A percentile compares a stretch with the other conserved stretches of the same genome.
Conservation (phyloP, 2,329 filamentous ascomycete species). For the Alternaria triticimaculans region DNA sequence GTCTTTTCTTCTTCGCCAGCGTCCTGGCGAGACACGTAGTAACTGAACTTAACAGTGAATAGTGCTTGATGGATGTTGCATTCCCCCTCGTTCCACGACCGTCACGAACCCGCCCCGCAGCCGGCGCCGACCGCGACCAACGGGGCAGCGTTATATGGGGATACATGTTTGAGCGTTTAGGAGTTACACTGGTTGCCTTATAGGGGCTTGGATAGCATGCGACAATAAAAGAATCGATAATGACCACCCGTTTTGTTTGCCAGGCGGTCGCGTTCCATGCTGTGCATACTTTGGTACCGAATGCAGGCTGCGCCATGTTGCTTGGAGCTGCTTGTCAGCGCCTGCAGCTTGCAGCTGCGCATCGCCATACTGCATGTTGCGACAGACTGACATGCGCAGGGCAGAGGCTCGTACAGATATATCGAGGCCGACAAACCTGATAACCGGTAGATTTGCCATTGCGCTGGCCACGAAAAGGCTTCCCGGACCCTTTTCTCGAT, state of each 20-base stretch:
- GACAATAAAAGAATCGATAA: conserved; percentile 12
- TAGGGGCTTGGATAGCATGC: conserved; percentile 1
- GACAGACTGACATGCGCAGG: background rate
- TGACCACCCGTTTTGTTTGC: background rate
- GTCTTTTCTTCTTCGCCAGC: conserved; percentile 3
- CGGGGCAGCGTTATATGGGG: conserved; percentile 2
- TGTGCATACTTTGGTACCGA: background rate
- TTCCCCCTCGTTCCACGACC: conserved; percentile 8
- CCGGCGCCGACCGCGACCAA: conserved; percentile 3
- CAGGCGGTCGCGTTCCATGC: background rate
- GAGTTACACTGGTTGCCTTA: conserved; percentile 7
- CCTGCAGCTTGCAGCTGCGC: background rate
- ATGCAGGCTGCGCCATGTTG: background rate
- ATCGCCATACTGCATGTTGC: background rate
- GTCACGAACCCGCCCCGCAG: conserved; percentile 4
- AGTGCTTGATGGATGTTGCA: conserved; percentile 25
- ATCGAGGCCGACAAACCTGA: background rate
- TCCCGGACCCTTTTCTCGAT: background rate
- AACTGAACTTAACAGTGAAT: conserved; percentile 34
- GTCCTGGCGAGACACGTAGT: conserved; percentile 11
- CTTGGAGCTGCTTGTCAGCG: background rate
- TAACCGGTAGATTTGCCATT: background rate
- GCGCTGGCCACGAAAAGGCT: background rate
- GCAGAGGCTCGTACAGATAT: background rate
- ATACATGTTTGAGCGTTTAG: conserved; percentile 11